Conservation (phyloP, 2,329 filamentous ascomycete genomes). For the Phyllachora maydis region DNA sequence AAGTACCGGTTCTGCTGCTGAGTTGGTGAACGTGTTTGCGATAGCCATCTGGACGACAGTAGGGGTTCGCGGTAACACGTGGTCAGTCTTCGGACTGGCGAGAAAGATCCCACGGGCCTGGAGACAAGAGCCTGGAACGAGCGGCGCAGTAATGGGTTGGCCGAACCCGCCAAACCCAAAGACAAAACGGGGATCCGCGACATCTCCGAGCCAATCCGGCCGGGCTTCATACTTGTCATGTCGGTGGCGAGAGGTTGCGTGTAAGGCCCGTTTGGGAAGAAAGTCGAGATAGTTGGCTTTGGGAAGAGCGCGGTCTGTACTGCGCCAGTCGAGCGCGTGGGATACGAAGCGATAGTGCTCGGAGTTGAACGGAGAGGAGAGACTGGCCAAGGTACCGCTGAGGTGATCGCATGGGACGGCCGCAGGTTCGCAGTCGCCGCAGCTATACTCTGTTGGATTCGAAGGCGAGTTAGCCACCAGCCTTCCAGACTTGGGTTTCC, state of each 20-base stretch:
- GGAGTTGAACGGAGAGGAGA: no score
- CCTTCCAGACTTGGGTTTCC: no score
- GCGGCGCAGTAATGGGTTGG: slow-evolving; percentile 8
- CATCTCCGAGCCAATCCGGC: slow-evolving; percentile 6
- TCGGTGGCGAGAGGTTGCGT: slow-evolving; percentile 8
- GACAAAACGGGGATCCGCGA: slow-evolving; percentile 7
- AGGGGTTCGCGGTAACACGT: no score
- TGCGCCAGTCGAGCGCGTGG: no score
- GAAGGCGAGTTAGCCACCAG: no score
- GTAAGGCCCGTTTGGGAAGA: no score
- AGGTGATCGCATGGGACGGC: slow-evolving; percentile 21
- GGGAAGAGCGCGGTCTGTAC: no score
- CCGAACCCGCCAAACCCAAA: slow-evolving; percentile 5
- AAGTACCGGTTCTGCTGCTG: slow-evolving; percentile 7
- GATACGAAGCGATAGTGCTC: no score
- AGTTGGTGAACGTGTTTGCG: no score
- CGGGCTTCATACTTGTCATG: slow-evolving; percentile 7
- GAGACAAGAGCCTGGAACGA: slow-evolving; percentile 7
- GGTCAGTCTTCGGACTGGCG: no score
- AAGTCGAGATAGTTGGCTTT: no score
- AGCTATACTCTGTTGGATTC: slow-evolving; percentile 15
- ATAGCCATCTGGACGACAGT: no score
- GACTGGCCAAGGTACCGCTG: slow-evolving; percentile 14
- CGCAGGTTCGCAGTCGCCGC: slow-evolving; percentile 20
- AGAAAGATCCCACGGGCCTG: slow-evolving; percentile 5